A percentile compares a stretch with the other conserved stretches of the same genome.
Conservation (phyloP, 371 early-diverging fungal genomes). For the Mucor saturninus region DNA sequence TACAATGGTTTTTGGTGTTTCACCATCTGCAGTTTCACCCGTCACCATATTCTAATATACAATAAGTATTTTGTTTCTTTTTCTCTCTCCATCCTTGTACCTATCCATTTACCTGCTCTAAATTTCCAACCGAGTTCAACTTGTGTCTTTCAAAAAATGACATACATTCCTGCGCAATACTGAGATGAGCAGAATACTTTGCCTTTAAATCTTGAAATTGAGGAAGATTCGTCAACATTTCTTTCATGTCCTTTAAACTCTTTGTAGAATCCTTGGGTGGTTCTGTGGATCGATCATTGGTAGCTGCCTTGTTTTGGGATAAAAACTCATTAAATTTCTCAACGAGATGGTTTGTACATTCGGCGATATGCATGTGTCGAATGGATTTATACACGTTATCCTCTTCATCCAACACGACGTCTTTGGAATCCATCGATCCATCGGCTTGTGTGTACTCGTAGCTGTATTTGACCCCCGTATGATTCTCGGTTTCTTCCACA, state of each 20-base stretch:
- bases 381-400: slow-evolving; percentile 83
- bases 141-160: slow-evolving; percentile 76
- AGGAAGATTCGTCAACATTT: slow-evolving; percentile 87
- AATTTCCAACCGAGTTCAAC: slow-evolving; percentile 73
- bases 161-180: slow-evolving; percentile 92
- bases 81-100: background rate
- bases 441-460: slow-evolving; percentile 60
- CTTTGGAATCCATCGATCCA: slow-evolving; percentile 55
- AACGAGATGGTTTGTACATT: slow-evolving; percentile 83
- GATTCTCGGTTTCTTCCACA: slow-evolving; percentile 64
- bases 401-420: slow-evolving; percentile 70
- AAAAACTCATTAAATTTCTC: slow-evolving; percentile 84
- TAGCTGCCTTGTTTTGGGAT: slow-evolving; percentile 59
- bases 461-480: slow-evolving; percentile 62
- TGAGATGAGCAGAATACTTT: slow-evolving; percentile 92
- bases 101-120: slow-evolving; percentile 65
- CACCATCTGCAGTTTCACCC: slow-evolving; percentile 88
- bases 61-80: background rate
- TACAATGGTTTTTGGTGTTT: slow-evolving; percentile 76
- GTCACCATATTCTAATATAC: slow-evolving; percentile 74
- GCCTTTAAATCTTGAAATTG: slow-evolving; percentile 94
- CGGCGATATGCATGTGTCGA: slow-evolving; percentile 94
- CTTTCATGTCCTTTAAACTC: slow-evolving; percentile 86
- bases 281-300: slow-evolving; percentile 27
- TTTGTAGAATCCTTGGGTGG: slow-evolving; percentile 63